Conservation (phyloP, 208 protist genomes). For the Leishmania tarentolae region DNA sequence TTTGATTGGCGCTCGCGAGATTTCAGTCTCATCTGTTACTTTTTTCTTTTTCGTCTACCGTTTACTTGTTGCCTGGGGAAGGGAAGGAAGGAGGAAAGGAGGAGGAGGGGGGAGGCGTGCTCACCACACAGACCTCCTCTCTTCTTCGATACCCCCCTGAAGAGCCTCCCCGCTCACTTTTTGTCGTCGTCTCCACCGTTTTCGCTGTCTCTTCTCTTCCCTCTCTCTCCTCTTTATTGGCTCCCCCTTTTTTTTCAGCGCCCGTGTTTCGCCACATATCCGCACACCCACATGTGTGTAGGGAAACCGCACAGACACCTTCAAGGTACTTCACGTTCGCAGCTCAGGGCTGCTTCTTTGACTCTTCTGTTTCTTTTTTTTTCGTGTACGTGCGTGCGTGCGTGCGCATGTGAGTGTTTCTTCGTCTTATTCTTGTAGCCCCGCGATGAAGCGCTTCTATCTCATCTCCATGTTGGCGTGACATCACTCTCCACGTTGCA, state of each 20-base stretch:
- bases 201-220: conserved; percentile 6
- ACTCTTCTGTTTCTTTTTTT: background rate
- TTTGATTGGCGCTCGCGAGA: background rate
- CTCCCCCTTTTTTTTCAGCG: background rate
- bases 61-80: conserved; percentile 1
- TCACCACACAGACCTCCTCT: background rate
- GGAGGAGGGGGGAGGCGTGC: background rate
- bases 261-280: conserved; percentile 3
- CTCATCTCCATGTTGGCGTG: background rate
- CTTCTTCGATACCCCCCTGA: background rate
- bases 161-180: background rate
- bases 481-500: background rate
- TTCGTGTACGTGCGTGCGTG: background rate
- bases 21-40: conserved; percentile 2
- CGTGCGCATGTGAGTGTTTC: background rate
- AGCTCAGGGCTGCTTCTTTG: background rate
- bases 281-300: conserved; percentile 6
- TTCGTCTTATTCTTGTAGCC: background rate
- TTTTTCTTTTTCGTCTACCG: background rate
- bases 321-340: background rate
- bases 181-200: conserved; percentile 1
- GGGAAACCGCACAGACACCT: background rate
- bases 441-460: background rate
- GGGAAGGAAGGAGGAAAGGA: background rate
- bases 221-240: background rate